Evolutionary conservation across 148 eudicot species (phyloP), one percentile per base, ranked within the genome.

Genomic region (Amaranthus hypochondriacus): DNA sequence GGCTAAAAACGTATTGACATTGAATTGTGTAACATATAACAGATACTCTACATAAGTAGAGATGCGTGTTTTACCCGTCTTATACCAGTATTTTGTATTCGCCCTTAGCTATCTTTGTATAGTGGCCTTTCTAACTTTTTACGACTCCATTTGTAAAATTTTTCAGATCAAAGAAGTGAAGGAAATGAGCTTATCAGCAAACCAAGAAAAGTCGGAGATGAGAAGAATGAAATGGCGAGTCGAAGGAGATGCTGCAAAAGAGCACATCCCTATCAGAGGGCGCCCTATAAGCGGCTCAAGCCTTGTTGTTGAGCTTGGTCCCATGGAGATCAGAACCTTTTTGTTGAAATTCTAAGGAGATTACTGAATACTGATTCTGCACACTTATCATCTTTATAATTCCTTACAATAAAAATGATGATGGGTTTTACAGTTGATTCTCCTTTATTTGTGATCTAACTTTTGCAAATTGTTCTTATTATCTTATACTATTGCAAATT

Each of bases 251-350:
- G 75, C 67, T n/a, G 8, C 47, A 3, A 9, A 15, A 44, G 77
- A 69, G 56, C 60, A 85, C 12, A 50, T 5, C 50, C 83, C 86
- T 6, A 59, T 85, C n/a, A 76, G 87, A 87, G 98, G 98, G 57
- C 81, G 84, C 68, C 84, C 90, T 7, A 79, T 93, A 5, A 73
- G 86, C 46, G 68, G 28, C 43, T 80, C 86, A 43, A 79, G 81
- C 64, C 89, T 90, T 65, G 64, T 90, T 48, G 92, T 90, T n/a
- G 94, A 93, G 87, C 90, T 93, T 28, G 92, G 92, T 81, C 92
- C 98, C 0, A 93, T 89, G 93, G 98, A 93, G 81, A 90, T 93
- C 52, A 88, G 94, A 55, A 90, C 98, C 51, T 91, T 93, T 83
- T 76, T 86, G 44, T 73, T 92, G 67, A 81, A 69, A 39, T 85